Evolutionary conservation across 495 filamentous ascomycete genomes (phyloP).

Genomic region (Massariosphaeria phaeospora): DNA sequence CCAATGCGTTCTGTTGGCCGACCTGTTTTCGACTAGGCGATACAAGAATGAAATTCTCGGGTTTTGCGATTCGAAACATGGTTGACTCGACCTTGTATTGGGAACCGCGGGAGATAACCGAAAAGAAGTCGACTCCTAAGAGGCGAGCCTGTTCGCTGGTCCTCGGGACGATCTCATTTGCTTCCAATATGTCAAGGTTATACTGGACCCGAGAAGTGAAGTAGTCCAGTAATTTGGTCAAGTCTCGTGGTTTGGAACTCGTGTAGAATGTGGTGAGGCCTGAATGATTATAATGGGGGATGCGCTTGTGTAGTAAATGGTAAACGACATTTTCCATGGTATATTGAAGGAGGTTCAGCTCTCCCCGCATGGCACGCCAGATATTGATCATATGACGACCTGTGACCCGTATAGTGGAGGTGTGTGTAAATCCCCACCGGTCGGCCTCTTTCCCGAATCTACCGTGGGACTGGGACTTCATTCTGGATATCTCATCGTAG

Average conservation of each 20-base stretch:
- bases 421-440: conserved; percentile 87
- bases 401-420: conserved; percentile 78
- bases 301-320: conserved; percentile 83
- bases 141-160: conserved; percentile 94
- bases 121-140: conserved; percentile 92
- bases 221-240: conserved; percentile 73
- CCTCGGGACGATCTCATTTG: conserved; percentile 80
- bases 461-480: conserved; percentile 74
- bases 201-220: conserved; percentile 72
- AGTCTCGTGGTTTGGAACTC: conserved; percentile 58
- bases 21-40: conserved; percentile 90
- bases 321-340: conserved; percentile 96
- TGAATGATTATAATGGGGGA: conserved; percentile 77
- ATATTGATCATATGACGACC: conserved; percentile 96
- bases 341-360: conserved; percentile 86
- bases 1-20: conserved; percentile 86
- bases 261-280: conserved; percentile 79
- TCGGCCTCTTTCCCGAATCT: conserved; percentile 81
- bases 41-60: conserved; percentile 86
- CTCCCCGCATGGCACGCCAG: conserved; percentile 91
- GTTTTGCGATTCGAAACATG: conserved; percentile 98
- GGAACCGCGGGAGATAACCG: conserved; percentile 86
- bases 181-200: conserved; percentile 84
- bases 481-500: conserved; percentile 82
- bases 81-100: conserved; percentile 98